Evolutionary conservation across 169 alveolate genomes (phyloP), one percentile per base, ranked within the genome.

Genomic region (Plasmodium cynomolgi): DNA sequence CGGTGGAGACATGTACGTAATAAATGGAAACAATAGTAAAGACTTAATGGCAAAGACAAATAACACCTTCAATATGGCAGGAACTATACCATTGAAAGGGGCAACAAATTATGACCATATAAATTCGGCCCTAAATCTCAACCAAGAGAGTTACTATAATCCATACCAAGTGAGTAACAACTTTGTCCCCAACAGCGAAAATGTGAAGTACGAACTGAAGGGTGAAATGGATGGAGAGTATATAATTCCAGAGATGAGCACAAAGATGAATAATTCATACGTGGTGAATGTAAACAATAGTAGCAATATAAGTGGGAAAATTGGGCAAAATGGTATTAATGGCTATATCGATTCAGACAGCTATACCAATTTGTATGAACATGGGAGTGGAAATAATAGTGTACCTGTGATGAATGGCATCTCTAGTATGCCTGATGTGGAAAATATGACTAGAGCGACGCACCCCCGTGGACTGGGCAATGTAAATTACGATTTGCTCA

Each of bases 341-440:
- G 80, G 62, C 20, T 85, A 85, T 33, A 85, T 74, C n/a, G 93
- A 85, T 54, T 26, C 68, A 33, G 81, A 73, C 47, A 85, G 47
- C 44, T 33, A 31, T 26, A 74, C 80, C 41, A 62, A 85, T 85
- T 26, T 50, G 47, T 75, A 74, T 85, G 93, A 44, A 13, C 68
- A 85, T 34, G n/a, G 77, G 41, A 23, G 77, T 33, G 77, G n/a
- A 1, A 68, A 6, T 68, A 23, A 68, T 23, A 68, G 31, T 68
- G 39, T 15, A 23, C 23, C 41, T 26, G n/a, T 68, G 33, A 29
- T 68, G 77, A 68, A 7, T 68, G 77, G 77, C 77, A 68, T 68
- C 5, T 33, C 77, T 11, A 68, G 75, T 26, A 62, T 20, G 33
- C 33, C 75, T 20, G 26, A 20, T 6, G 8, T n/a, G 75, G 34